Percentiles rank a stretch among this genome's conserved stretches.
Conservation (phyloP, 768 basidiomycete genomes). For the Chalciporus chontae region DNA sequence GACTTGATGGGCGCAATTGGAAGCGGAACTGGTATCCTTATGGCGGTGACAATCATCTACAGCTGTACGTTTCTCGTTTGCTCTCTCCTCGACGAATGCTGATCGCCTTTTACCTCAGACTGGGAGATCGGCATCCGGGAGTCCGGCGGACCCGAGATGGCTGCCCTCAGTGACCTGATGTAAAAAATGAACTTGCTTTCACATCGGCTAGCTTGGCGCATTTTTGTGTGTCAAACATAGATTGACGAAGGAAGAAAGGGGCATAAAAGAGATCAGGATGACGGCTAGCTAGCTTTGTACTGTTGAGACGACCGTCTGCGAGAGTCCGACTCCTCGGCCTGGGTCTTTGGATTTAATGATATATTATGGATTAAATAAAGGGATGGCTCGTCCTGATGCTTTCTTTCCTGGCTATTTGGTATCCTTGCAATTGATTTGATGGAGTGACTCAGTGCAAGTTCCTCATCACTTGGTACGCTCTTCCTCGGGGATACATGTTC, state of each 20-base stretch:
- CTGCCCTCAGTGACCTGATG: conserved; percentile 73
- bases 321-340: neutral
- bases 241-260: conserved; percentile 9
- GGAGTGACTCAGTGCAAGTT: too few relatives aligned
- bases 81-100: neutral
- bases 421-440: too few relatives aligned
- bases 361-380: neutral
- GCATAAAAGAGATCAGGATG: neutral
- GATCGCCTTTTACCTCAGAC: conserved; percentile 42
- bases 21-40: conserved; percentile 92
- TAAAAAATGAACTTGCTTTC: conserved; percentile 32
- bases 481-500: too few relatives aligned
- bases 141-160: conserved; percentile 80
- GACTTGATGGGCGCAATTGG: conserved; percentile 96
- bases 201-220: neutral
- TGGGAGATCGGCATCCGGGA: conserved; percentile 90
- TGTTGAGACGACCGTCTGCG: neutral
- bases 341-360: neutral
- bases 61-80: conserved; percentile 41
- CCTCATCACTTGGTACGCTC: too few relatives aligned
- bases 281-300: neutral
- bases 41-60: conserved; percentile 98
- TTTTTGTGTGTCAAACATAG: conserved; percentile 3
- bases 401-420: too few relatives aligned
- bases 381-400: too few relatives aligned